Base-by-base conservation (phyloP, 345 rosid species). In the Streptanthus diversifolius region DNA sequence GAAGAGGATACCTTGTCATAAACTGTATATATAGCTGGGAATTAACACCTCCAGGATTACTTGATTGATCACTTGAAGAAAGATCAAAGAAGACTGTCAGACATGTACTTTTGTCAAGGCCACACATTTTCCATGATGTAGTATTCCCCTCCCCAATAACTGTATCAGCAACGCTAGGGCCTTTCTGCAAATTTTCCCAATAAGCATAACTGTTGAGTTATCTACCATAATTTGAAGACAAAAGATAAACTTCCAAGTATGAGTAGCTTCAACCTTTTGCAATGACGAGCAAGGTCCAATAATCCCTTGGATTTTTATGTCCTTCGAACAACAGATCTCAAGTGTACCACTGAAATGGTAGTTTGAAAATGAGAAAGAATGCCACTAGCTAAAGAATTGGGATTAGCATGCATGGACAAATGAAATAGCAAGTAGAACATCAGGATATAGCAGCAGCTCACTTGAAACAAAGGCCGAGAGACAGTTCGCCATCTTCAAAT, bases 381-480 rank as follows among this genome's bases (percentile, higher is more conserved):
- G 55, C 48, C 47, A 64, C 27, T 32, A 68, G 57, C 79, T 44
- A 4, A 68, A 67, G 24, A 49, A 33, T 2, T 43, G 30, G 3
- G 1, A 58, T 14, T 66, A 39, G 68, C 40, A 44, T 55, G 77
- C 22, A 73, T 55, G 51, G 41, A 33, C 15, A 55, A 73, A 54
- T 54, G 41, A 56, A 30, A 61, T 17, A 68, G 41, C 49, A 73
- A 35, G 71, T 19, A 39, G 43, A 52, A 48, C 48, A 59, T 24
- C 13, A 58, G 36, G 8, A 14, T 45, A 7, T 21, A 24, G 33
- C 35, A 68, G 29, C 32, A 68, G 80, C 97, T 82, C 75, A 95
- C 99, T 90, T 95, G 83, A 88, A 95, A 82, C 90, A 88, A 65
- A 92, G 93, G 60, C 96, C 98, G 54, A 92, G 97, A 80, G 99